A percentile compares a stretch with the other conserved stretches of the same genome.
These are phyloP conservation scores for Solanum arcanum DNA, from an alignment of 257 asterid species.

Conservation along the genomic window DNA sequence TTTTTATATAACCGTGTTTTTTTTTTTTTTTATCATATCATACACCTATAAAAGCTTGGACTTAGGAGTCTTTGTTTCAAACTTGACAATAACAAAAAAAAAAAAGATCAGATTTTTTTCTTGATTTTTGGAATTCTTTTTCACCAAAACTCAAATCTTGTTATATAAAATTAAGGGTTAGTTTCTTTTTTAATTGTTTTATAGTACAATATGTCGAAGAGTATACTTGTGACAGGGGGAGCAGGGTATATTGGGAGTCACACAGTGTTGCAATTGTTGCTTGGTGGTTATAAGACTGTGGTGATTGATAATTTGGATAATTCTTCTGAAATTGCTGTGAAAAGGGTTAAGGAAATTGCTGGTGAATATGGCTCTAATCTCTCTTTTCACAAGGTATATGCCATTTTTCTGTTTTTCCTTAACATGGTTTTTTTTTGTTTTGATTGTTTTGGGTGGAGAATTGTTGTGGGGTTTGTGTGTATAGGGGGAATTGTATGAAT, in stretches of 20 bases:
- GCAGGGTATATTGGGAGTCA: conserved; percentile 69
- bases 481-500: neutral
- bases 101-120: neutral
- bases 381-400: conserved; percentile 53
- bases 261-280: conserved; percentile 75
- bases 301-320: conserved; percentile 89
- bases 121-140: neutral
- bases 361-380: conserved; percentile 51
- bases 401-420: neutral
- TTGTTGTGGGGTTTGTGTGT: neutral
- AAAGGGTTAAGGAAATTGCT: conserved; percentile 68
- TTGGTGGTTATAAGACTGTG: conserved; percentile 61
- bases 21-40: neutral
- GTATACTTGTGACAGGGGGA: conserved; percentile 52
- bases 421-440: neutral
- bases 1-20: neutral
- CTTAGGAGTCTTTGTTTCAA: neutral
- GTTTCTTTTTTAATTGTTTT: neutral
- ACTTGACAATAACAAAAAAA: neutral
- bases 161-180: neutral
- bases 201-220: conserved; percentile 14
- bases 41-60: neutral
- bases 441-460: neutral
- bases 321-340: conserved; percentile 57
- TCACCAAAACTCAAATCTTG: neutral